phyloP scores from a whole-genome alignment of 495 filamentous ascomycete species.

The Wilcoxina mikolae region DNA sequence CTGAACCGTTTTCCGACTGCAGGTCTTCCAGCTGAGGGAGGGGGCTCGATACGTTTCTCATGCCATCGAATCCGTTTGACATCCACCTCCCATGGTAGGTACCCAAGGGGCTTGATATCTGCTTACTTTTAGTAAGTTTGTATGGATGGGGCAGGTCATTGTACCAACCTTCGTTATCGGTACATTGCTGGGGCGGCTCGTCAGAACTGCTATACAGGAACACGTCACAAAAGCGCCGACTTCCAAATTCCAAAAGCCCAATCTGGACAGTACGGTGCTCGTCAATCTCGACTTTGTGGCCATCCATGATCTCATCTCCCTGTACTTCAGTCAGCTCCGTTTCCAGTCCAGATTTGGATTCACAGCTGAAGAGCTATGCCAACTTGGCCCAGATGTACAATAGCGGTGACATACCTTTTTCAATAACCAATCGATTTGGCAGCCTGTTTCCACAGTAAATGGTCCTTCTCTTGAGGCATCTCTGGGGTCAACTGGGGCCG shows the following conservation, averaged over 20 bases:
- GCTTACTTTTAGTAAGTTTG: background rate
- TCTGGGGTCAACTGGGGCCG: background rate
- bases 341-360: background rate
- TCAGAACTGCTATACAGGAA: background rate
- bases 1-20: background rate
- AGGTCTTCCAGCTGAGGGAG: background rate
- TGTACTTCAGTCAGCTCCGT: background rate
- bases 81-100: constrained; percentile 3
- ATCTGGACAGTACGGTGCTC: background rate
- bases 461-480: background rate
- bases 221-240: background rate
- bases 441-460: background rate
- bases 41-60: background rate
- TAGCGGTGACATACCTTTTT: background rate
- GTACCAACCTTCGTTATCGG: background rate
- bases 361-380: too few relatives aligned
- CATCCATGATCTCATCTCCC: constrained; percentile 2
- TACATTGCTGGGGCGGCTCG: background rate
- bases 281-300: background rate
- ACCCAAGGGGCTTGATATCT: background rate
- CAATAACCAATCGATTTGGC: background rate
- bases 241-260: background rate
- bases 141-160: background rate
- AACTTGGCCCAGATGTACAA: too few relatives aligned
- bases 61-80: background rate